A percentile compares a stretch with the other conserved stretches of the same genome.
Conservation (phyloP, 1,284 basidiomycete genomes). For the Pseudozyma pruni region DNA sequence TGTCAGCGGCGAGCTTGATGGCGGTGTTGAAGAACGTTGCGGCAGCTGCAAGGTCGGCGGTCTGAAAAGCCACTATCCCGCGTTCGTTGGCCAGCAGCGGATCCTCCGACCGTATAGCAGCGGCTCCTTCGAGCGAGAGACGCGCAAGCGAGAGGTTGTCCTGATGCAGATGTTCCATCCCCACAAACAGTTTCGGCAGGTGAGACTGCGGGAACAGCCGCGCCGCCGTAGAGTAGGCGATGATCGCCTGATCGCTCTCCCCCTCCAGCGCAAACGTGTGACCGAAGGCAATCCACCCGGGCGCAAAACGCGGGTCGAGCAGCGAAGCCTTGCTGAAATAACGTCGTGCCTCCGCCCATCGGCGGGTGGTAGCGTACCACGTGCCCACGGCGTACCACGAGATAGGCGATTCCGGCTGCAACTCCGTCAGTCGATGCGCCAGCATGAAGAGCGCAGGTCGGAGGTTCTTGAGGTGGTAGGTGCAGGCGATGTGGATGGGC, state of each 20-base stretch:
- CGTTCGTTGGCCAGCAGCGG: slow-evolving; percentile 90
- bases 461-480: slow-evolving; percentile 90
- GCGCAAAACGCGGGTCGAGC: slow-evolving; percentile 95
- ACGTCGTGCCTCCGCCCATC: slow-evolving; percentile 71
- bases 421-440: slow-evolving; percentile 91
- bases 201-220: slow-evolving; percentile 93
- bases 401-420: slow-evolving; percentile 86
- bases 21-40: slow-evolving; percentile 67
- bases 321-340: slow-evolving; percentile 82
- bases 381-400: slow-evolving; percentile 99
- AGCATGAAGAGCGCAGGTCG: slow-evolving; percentile 93
- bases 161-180: slow-evolving; percentile 95
- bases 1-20: slow-evolving; percentile 74
- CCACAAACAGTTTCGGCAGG: slow-evolving; percentile 91
- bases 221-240: slow-evolving; percentile 94
- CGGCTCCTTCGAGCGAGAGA: slow-evolving; percentile 84
- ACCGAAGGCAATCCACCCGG: slow-evolving; percentile 96
- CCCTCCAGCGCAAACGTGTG: slow-evolving; percentile 97
- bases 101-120: slow-evolving; percentile 82
- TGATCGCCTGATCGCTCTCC: slow-evolving; percentile 95
- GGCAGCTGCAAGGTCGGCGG: slow-evolving; percentile 78
- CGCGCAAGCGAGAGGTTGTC: slow-evolving; percentile 84
- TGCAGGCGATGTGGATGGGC: slow-evolving; percentile 94
- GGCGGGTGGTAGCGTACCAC: slow-evolving; percentile 88
- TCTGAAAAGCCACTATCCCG: slow-evolving; percentile 90